These are phyloP conservation scores for Ustilago lituana DNA, from an alignment of 1,284 basidiomycete species.

Conservation along the genomic window DNA sequence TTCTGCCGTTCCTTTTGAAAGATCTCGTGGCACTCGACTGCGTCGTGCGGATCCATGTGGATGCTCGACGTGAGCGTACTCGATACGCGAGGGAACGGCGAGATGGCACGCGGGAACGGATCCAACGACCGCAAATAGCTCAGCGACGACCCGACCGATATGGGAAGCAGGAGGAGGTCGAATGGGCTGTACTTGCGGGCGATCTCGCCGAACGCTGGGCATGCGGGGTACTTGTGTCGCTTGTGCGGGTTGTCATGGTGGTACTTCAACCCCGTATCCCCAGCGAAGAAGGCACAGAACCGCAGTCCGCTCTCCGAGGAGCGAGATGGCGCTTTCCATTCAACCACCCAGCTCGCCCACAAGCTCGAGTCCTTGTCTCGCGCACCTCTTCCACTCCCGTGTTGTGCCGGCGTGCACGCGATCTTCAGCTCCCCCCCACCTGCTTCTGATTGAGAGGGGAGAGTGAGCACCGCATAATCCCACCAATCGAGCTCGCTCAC, in stretches of 20 bases:
- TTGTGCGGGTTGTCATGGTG: constrained; percentile 39
- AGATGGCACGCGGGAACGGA: constrained; percentile 51
- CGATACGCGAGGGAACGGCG: constrained; percentile 50
- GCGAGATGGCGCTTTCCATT: constrained; percentile 12
- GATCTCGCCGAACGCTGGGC: constrained; percentile 62
- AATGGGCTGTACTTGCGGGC: constrained; percentile 30
- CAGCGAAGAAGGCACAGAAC: constrained; percentile 61
- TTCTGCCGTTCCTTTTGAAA: constrained; percentile 7
- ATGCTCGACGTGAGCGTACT: constrained; percentile 49
- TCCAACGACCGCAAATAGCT: constrained; percentile 55
- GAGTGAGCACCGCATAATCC: constrained; percentile 43
- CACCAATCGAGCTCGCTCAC: constrained; percentile 65
- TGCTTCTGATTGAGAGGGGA: not conserved
- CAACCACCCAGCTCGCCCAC: constrained; percentile 62
- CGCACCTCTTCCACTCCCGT: constrained; percentile 57
- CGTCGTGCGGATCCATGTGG: constrained; percentile 59
- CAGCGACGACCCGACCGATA: constrained; percentile 55
- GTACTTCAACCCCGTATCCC: constrained; percentile 62
- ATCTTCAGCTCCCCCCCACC: constrained; percentile 16
- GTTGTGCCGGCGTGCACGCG: constrained; percentile 63
- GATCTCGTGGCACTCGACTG: constrained; percentile 40
- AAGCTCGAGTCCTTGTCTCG: constrained; percentile 52
- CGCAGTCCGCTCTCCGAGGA: not conserved
- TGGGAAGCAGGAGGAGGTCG: constrained; percentile 57
- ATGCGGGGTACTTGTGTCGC: constrained; percentile 45